phyloP scores from a whole-genome alignment of 2,329 filamentous ascomycete species.

The Penicillium aurantiogriseum region DNA sequence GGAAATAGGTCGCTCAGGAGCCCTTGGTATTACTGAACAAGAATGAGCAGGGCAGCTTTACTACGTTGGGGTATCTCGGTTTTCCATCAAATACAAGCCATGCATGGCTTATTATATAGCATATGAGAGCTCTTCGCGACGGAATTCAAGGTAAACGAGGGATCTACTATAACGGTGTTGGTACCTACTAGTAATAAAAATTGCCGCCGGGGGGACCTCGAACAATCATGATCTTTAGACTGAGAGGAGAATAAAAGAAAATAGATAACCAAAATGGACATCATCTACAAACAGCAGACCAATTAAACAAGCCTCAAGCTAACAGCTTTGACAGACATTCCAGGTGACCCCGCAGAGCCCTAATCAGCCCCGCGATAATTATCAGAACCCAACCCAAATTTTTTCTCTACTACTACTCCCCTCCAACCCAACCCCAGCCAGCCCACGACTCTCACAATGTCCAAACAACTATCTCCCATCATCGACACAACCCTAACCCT shows the following conservation, averaged over 20 bases:
- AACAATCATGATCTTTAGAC: neutral
- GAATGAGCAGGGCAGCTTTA: neutral
- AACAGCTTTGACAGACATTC: neutral
- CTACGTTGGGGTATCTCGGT: neutral
- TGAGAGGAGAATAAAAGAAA: neutral
- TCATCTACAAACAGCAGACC: neutral
- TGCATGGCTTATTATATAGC: neutral
- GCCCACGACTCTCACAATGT: constrained; percentile 26
- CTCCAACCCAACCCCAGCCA: constrained; percentile 1
- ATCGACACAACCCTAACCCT: constrained; percentile 39
- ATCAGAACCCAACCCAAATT: constrained; percentile 21
- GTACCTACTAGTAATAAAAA: neutral
- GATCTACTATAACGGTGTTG: neutral
- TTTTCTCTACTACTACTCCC: constrained; percentile 18
- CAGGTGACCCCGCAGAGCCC: constrained; percentile 34
- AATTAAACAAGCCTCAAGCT: neutral
- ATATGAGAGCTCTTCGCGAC: neutral
- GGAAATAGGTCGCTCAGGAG: neutral
- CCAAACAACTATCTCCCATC: constrained; percentile 31
- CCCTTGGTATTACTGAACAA: neutral
- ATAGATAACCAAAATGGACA: neutral
- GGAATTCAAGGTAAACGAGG: neutral
- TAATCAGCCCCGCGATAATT: constrained; percentile 33
- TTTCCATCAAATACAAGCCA: neutral
- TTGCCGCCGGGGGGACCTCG: no score